Base-by-base conservation (phyloP, 2,329 filamentous ascomycete genomes). In the Elsinoe perseae region DNA sequence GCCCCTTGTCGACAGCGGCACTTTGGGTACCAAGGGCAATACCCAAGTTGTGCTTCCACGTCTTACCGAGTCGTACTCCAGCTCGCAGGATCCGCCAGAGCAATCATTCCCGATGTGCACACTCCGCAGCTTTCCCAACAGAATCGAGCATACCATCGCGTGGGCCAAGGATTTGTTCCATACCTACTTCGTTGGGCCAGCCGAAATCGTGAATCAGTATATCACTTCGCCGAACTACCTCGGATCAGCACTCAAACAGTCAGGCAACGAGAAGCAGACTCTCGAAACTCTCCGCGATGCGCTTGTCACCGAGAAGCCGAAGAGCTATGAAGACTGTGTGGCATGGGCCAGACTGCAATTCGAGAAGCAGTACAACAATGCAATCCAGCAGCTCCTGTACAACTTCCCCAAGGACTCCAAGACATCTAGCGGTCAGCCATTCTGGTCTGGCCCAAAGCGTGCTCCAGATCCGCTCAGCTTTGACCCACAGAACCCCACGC, bases 41-140 rank as follows among this genome's bases (percentile, higher is more conserved):
- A 95, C 90, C 5, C 93, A 98, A 68, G 93, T 98, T 58, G 84
- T 98, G 50, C 80, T 98, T 57, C 95, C 93, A 9, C 81, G 83
- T 64, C 75, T 96, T 61, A 97, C 93, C 0, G 95, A 98, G 72
- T 97, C 93, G 1, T 98, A 98, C 76, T 96, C 93, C 0, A 89
- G 85, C 66, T 97, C 93, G 18, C 92, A 96, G 70, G 95, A 98
- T 70, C 93, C 93, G 1, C 93, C 93, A 0, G 95, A 98, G 78
- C 90, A 96, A 75, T 95, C 93, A 1, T 97, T 98, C 80, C 93
- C 93, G 0, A 97, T 97, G 91, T 98, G 93, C 72, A 97, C 93
- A 4, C 80, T 98, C 60, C 84, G 89, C 68, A 96, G 91, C 72
- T 98, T 98, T 78, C 93, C 93, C 58, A 98, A 98, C 78, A 86